phyloP scores from a whole-genome alignment of 192 early-diverging fungal genomes.

The Coemansia interrupta region DNA sequence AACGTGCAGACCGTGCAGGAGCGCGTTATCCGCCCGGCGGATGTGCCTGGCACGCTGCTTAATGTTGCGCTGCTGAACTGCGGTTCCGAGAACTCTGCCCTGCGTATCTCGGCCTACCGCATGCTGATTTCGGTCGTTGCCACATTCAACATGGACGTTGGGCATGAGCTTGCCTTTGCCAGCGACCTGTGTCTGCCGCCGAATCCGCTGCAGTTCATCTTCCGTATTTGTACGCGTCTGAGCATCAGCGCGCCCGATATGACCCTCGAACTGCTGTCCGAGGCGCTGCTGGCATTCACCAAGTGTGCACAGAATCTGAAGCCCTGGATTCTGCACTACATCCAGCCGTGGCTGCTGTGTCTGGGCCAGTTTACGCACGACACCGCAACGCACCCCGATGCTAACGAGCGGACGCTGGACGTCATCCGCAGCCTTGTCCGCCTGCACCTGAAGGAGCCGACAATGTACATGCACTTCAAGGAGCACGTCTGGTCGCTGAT shows the following conservation, averaged over 20 bases:
- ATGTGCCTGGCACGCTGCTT: constrained; percentile 87
- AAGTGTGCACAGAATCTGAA: constrained; percentile 70
- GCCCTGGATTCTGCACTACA: constrained; percentile 81
- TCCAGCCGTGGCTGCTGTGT: constrained; percentile 85
- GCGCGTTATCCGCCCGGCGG: constrained; percentile 74
- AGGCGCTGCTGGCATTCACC: constrained; percentile 78
- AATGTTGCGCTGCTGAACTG: constrained; percentile 91
- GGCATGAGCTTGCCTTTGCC: constrained; percentile 72
- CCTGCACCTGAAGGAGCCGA: constrained; percentile 75
- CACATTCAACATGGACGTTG: constrained; percentile 82
- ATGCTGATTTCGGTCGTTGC: constrained; percentile 78
- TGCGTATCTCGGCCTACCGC: constrained; percentile 85
- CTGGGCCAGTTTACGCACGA: constrained; percentile 61
- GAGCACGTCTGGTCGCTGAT: constrained; percentile 80
- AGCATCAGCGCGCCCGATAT: constrained; percentile 71
- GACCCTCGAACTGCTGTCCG: constrained; percentile 85
- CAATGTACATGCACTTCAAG: constrained; percentile 83
- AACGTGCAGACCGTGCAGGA: constrained; percentile 59
- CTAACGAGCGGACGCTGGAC: constrained; percentile 60
- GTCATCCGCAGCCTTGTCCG: constrained; percentile 77
- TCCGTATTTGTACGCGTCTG: constrained; percentile 75
- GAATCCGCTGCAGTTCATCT: constrained; percentile 82
- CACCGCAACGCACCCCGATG: constrained; percentile 35
- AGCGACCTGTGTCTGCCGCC: constrained; percentile 84
- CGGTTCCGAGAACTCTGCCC: constrained; percentile 72